Conservation (phyloP, 371 early-diverging fungal species). For the Parasitella parasitica region DNA sequence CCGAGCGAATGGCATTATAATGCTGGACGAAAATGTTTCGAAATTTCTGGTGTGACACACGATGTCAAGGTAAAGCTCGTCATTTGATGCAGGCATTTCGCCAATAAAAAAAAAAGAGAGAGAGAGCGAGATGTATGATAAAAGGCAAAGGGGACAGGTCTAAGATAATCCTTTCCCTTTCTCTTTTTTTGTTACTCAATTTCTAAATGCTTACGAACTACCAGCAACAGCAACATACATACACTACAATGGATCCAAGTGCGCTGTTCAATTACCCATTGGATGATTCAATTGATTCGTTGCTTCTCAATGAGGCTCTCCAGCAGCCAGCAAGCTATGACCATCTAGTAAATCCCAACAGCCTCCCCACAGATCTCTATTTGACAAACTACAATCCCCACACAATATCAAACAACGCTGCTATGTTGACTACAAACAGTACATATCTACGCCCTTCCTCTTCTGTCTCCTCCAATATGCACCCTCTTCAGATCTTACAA, state of each 20-base stretch:
- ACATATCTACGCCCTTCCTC: background rate
- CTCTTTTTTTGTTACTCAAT: conserved; percentile 9
- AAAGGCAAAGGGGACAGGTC: background rate
- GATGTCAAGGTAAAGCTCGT: conserved; percentile 39
- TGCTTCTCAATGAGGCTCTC: background rate
- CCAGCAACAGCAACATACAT: background rate
- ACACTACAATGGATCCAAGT: conserved; percentile 2
- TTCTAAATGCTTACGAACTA: background rate
- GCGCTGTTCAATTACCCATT: background rate
- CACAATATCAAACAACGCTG: background rate
- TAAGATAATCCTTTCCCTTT: background rate
- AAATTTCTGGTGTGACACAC: conserved; percentile 33
- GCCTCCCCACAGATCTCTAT: background rate
- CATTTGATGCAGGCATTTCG: conserved; percentile 40
- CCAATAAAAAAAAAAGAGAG: conserved; percentile 22
- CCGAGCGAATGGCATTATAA: conserved; percentile 12
- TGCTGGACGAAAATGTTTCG: conserved; percentile 15
- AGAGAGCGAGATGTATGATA: conserved; percentile 2
- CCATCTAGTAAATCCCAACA: background rate
- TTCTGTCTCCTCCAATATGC: conserved; percentile 7
- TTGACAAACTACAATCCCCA: background rate
- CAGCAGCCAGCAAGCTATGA: background rate
- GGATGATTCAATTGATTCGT: background rate
- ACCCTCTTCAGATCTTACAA: conserved; percentile 21
- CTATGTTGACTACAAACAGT: background rate